A percentile compares a stretch with the other conserved stretches of the same genome.
Conservation (phyloP, 2,329 filamentous ascomycete species). For the Boeremia exigua region DNA sequence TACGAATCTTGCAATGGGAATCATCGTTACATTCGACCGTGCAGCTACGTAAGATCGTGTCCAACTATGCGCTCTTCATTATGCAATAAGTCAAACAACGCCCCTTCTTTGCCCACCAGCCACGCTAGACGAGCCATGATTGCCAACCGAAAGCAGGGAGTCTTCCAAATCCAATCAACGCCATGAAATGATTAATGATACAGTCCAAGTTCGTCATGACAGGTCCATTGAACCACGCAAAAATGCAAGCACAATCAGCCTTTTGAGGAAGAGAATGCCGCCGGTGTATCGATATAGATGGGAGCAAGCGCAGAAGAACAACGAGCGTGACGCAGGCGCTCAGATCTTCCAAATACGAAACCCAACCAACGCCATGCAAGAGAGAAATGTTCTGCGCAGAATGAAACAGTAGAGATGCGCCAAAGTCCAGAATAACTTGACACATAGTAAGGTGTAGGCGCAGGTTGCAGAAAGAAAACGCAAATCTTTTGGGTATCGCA, state of each 20-base stretch:
- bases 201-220: conserved; percentile 13
- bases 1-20: conserved; percentile 1
- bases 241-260: conserved; percentile 34
- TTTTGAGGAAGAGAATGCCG: conserved; percentile 34
- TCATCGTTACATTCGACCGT: conserved; percentile 17
- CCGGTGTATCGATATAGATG: conserved; percentile 22
- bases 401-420: conserved; percentile 11
- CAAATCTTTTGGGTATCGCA: conserved; percentile 47
- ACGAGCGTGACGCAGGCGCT: conserved; percentile 39
- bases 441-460: conserved; percentile 8
- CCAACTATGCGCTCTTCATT: conserved; percentile 29
- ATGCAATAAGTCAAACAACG: conserved; percentile 41
- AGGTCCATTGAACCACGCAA: conserved; percentile 16
- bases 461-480: conserved; percentile 18
- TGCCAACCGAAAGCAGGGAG: conserved; percentile 12
- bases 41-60: conserved; percentile 17
- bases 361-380: conserved; percentile 44
- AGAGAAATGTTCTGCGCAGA: conserved; percentile 22
- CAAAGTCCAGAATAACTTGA: conserved; percentile 6
- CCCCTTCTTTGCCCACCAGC: conserved; percentile 22
- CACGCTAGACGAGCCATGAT: conserved; percentile 12
- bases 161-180: conserved; percentile 17
- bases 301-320: conserved; percentile 28
- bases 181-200: conserved; percentile 20
- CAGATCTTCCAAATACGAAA: conserved; percentile 21